A percentile compares a stretch with the other conserved stretches of the same genome.
These are phyloP conservation scores for Cyclostephanos tholiformis DNA, from an alignment of 108 stramenopile genomes.

Conservation along the genomic window DNA sequence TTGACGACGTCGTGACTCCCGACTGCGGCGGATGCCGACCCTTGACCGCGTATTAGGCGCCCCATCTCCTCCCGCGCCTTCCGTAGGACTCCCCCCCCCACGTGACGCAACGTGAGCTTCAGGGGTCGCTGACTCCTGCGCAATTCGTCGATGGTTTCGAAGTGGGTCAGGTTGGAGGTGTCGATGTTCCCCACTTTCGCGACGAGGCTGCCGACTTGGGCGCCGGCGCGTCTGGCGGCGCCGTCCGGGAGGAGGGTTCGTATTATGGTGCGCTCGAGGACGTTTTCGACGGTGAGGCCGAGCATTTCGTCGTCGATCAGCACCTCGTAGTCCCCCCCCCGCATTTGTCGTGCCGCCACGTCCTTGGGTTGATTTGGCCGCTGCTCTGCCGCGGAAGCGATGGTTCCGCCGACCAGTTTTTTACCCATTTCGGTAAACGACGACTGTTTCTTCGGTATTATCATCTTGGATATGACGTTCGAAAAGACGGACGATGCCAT, in stretches of 20 bases:
- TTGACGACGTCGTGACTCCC: neutral
- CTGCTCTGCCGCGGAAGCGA: neutral
- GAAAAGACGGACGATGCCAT: constrained; percentile 38
- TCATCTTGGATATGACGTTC: constrained; percentile 36
- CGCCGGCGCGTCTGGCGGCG: constrained; percentile 82
- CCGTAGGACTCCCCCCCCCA: constrained; percentile 66
- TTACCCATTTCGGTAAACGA: constrained; percentile 36
- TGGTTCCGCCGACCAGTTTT: constrained; percentile 23
- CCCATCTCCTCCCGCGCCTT: constrained; percentile 87
- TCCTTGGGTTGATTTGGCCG: neutral
- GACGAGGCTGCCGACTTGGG: constrained; percentile 81
- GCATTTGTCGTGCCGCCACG: neutral
- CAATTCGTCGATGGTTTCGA: constrained; percentile 90
- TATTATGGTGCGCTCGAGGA: constrained; percentile 87
- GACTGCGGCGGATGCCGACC: constrained; percentile 3
- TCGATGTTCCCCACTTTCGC: constrained; percentile 84
- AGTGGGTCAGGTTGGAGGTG: constrained; percentile 85
- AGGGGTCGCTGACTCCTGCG: constrained; percentile 83
- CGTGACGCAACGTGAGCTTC: constrained; percentile 69
- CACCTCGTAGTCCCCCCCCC: constrained; percentile 63
- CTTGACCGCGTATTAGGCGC: constrained; percentile 72
- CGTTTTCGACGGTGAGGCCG: constrained; percentile 90
- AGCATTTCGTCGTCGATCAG: constrained; percentile 85
- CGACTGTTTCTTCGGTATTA: constrained; percentile 33
- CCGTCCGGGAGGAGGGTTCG: constrained; percentile 82